phyloP scores from a whole-genome alignment of 768 basidiomycete genomes.

The Chalciporus pseudorubinellus region DNA sequence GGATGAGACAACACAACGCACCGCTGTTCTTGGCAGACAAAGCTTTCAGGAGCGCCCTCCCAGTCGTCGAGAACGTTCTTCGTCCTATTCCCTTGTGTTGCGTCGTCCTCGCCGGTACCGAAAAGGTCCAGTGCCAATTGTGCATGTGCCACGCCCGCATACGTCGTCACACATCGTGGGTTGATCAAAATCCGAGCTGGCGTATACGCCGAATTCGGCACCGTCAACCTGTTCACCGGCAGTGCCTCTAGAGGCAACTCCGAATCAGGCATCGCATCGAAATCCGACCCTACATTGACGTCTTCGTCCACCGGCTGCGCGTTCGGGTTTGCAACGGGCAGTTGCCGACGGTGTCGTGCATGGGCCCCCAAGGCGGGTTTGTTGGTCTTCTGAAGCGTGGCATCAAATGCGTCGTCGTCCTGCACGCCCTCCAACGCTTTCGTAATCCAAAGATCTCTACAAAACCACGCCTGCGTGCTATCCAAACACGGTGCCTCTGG shows the following conservation, averaged over 20 bases:
- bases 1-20: conserved; percentile 30
- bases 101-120: conserved; percentile 69
- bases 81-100: conserved; percentile 38
- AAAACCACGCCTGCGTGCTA: conserved; percentile 97
- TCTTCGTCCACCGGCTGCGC: conserved; percentile 53
- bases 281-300: conserved; percentile 83
- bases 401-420: conserved; percentile 41
- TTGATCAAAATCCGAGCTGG: conserved; percentile 94
- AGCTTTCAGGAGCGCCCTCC: conserved; percentile 95
- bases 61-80: conserved; percentile 92
- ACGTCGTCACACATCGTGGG: conserved; percentile 95
- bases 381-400: conserved; percentile 8
- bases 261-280: conserved; percentile 78
- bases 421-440: conserved; percentile 76
- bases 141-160: conserved; percentile 95
- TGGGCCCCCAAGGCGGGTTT: conserved; percentile 19
- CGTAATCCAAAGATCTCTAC: conserved; percentile 93
- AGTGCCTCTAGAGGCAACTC: conserved; percentile 36
- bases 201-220: conserved; percentile 85
- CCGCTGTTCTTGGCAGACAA: conserved; percentile 96
- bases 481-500: conserved; percentile 90
- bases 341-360: conserved; percentile 30
- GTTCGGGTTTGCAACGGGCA: conserved; percentile 14
- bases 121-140: conserved; percentile 94
- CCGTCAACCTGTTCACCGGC: conserved; percentile 45